Evolutionary conservation across 164 flowering plant species (phyloP), one percentile per base, ranked within the genome.

Genomic region (Berberis thunbergii): DNA sequence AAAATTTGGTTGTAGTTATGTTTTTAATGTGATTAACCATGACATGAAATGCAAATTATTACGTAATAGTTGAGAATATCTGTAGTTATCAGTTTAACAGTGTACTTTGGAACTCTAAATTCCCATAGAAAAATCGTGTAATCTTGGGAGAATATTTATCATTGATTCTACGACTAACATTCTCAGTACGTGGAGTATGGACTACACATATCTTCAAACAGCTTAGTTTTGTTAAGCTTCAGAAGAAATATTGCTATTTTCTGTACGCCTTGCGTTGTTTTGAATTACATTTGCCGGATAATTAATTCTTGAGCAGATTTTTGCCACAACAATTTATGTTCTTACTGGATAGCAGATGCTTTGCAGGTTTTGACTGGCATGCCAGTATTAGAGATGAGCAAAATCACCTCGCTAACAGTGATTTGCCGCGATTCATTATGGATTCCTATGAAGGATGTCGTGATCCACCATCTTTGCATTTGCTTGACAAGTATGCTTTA

Each of bases 281-380:
- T 4, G 4, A 46, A 59, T 3, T 45, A 44, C 4, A 7, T 26
- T 45, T 60, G 6, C 50, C 48, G 9, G 38, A 43, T 9, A 57
- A 57, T 7, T 12, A 6, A 7, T 45, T n/a, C 41, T 6, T 60
- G 3, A 9, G 8, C 9, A 5, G 2, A 38, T 40, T 57, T n/a
- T 60, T 41, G 12, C 57, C 8, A 12, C n/a, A 10, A 49, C 38
- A 41, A 13, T 74, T 75, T 70, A 68, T 49, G 26, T 70, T 45
- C 54, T 73, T 76, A 56, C 69, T 50, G 58, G 54, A 69, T 53
- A 70, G 60, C 76, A 74, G 75, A 66, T 75, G 48, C 49, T 69
- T 74, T 84, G 78, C 90, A 94, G 99, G 96, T 75, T 75, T 79
- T 60, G 88, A 85, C 52, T 89, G 97, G 95, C 97, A 82, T 77